phyloP scores from a whole-genome alignment of 2,329 filamentous ascomycete genomes.

The Seiridium unicorne region DNA sequence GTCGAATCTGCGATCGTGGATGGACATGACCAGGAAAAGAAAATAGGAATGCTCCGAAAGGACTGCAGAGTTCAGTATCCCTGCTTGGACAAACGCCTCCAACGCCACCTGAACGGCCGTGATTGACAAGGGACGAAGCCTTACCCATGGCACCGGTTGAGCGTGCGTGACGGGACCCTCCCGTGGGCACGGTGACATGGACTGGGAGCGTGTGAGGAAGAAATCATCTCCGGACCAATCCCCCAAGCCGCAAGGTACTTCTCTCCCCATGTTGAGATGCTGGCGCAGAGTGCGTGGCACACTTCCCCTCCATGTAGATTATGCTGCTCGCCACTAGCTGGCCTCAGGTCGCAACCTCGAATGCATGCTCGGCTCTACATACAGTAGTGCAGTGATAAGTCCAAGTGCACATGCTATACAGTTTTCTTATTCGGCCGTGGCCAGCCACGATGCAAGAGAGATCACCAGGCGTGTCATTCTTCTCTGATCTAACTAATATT shows the following conservation, averaged over 20 bases:
- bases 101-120: constrained; percentile 9
- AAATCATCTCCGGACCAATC: constrained; percentile 17
- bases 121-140: not conserved
- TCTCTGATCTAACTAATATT: not conserved
- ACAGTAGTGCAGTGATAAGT: no score
- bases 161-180: constrained; percentile 4
- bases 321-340: not conserved
- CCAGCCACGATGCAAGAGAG: not conserved
- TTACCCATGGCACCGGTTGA: constrained; percentile 10
- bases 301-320: not conserved
- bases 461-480: not conserved
- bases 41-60: constrained; percentile 4
- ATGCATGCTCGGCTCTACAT: not conserved
- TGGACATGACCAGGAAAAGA: not conserved
- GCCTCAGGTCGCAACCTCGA: not conserved
- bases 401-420: not conserved
- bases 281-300: not conserved
- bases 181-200: constrained; percentile 2
- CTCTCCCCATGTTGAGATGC: not conserved
- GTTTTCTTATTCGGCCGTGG: not conserved
- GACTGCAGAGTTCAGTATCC: not conserved
- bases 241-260: constrained; percentile 1
- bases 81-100: not conserved
- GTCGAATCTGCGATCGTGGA: no score
- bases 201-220: not conserved